Base-by-base conservation (phyloP, 108 stramenopile genomes). In the Bacterosira constricta region DNA sequence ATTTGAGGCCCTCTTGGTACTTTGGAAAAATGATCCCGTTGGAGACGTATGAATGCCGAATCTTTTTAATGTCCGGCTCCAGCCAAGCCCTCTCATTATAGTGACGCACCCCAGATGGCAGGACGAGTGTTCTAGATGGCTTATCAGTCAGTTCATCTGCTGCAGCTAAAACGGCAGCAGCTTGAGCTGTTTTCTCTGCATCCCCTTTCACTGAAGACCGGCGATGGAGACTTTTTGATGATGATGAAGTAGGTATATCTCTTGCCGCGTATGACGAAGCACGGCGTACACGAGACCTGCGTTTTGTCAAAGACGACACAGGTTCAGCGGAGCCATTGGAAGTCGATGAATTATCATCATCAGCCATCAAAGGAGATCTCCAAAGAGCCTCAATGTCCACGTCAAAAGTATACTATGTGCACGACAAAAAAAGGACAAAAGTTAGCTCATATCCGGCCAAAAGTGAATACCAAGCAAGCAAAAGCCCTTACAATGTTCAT, bases 321-420 rank as follows among this genome's bases (percentile, higher is more conserved):
- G 26, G 18, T 5, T 37, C 51, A 29, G 34, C 26, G 17, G 27
- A 26, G 53, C 63, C 37, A n/a, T n/a, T n/a, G 18, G 26, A 27
- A 13, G 63, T 12, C 23, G 41, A 31, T 20, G 63, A 47, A 31
- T 42, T 45, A 29, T 39, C 65, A 44, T 80, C 79, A 26, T 69
- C 73, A 17, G 61, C 73, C 21, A 59, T n/a, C n/a, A n/a, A 7
- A n/a, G 45, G 53, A 10, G 36, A 50, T 18, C 58, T 69, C 82
- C 86, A 91, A 12, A 93, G 69, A 6, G 88, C 85, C 72, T 85
- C 79, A 34, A 94, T 80, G 60, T 91, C 90, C 84, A 94, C 90
- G 45, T 94, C 93, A 65, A 75, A 91, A 3, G 93, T 94, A 42
- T 81, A 88, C 49, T 71, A 34, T 44, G 18, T 9, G n/a, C n/a